Base-by-base conservation (phyloP, 768 basidiomycete species). In the Steccherinum ochraceum region DNA sequence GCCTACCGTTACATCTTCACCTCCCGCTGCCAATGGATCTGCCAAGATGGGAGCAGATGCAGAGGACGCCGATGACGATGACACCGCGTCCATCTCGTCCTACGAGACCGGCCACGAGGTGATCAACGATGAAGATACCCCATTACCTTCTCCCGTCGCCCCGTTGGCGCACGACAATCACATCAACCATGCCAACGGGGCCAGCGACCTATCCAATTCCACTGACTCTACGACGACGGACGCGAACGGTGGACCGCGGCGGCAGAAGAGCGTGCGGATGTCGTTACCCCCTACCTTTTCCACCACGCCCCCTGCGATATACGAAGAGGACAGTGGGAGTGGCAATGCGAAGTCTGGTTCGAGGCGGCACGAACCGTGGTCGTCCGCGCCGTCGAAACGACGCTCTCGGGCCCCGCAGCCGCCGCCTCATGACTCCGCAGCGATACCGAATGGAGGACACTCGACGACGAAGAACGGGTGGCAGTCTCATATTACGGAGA, bases 281-380 rank as follows among this genome's bases (percentile, higher is more conserved):
- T 87, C 85, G 24, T 64, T 90, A 30, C 76, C 82, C 41, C 89
- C 89, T 10, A 87, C 85, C 26, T 89, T 85, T 63, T 85, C 85
- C 4, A 68, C 81, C 0, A 77, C 87, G 1, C 86, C 88, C 5
- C 85, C 84, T 35, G 82, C 81, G 30, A 63, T 77, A 43, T 77
- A 78, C 24, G 75, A 84, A 50, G 77, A 78, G 21, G 75, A 84
- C 50, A 77, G 79, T 5, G 73, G 69, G 1, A 64, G 65, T 23
- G 68, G 65, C 4, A 62, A 54, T 5, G 55, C 2, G 50, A 44
- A 30, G 16, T 12, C 24, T 25, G 21, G 58, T 35, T 16, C 39
- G 27, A 27, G 24, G 50, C 3, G 49, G 52, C 13, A 55, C 56
- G 54, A 55, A 49, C 63, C 61, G 47, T 62, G 63, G 62, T 52